Base-by-base conservation (phyloP, 371 early-diverging fungal genomes). In the Syncephalis plumigaleata region DNA sequence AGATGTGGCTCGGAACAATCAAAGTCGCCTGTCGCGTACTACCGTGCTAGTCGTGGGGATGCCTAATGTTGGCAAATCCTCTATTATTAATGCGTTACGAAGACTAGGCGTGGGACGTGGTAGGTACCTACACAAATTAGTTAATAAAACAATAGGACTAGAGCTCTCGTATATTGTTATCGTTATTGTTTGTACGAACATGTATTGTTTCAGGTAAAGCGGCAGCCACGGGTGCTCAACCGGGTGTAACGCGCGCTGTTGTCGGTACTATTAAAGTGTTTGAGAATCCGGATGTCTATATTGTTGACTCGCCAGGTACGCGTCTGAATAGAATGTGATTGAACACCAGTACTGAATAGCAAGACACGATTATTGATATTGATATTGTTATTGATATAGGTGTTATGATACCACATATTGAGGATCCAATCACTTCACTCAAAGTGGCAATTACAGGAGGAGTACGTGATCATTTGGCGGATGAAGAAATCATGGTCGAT, bases 11-110 rank as follows among this genome's bases (percentile, higher is more conserved):
- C 17, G 42, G 50, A 48, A 42, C 24, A 63, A 53, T 48, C 44
- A 37, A 21, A 51, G 18, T 37, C 20, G 5, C 11, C 11, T 31
- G 11, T 31, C 31, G 31, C 31, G 31, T 31, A 45, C 73, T 16
- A 78, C 66, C 1, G 64, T 89, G 26, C 82, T 95, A 71, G 75
- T 94, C 1, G 86, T 93, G 0, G 96, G 95, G 3, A 81, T 92
- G 77, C 96, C 96, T 1, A 95, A 95, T 55, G 93, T 92, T 21
- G 96, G 96, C 13, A 95, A 95, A 55, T 89, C 90, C 0, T 79
- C 91, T 15, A 49, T 95, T 42, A 84, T 92, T 51, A 95, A 95
- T 53, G 68, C 87, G 0, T 57, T 95, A 47, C 60, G 96, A 36
- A 58, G 77, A 36, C 64, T 77, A 18, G 87, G 85, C 9, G 63